Base-by-base conservation (phyloP, 1,139 yeast species). In the Maudiozyma humilis region DNA sequence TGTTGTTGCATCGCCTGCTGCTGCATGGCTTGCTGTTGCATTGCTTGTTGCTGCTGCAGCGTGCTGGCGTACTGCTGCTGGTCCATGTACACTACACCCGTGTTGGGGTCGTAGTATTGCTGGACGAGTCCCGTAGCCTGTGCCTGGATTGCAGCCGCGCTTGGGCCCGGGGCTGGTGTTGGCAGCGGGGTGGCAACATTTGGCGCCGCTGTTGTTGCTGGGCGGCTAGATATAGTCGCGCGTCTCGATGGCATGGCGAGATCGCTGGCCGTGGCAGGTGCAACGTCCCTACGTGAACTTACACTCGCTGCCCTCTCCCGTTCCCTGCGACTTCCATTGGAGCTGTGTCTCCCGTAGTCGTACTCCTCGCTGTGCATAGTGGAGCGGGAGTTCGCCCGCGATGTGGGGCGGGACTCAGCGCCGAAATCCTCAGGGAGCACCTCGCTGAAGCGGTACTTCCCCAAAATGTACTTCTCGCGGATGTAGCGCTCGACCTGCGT, bases 381-480 rank as follows among this genome's bases (percentile, higher is more conserved):
- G 27, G 8, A 6, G 8, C 27, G 6, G 27, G 8, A 10, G 10
- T 10, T 23, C 8, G 6, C 27, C 27, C 27, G 6, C 8, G 8
- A 6, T 23, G 27, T 6, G 8, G 27, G 8, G 27, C 27, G 8
- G 27, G 38, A 37, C 2, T 19, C 6, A 8, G 34, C 23, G 31
- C 57, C 59, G 44, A 52, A 52, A 40, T 59, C 62, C 18, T 49
- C 51, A 2, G 59, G 55, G 23, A 45, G 48, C 20, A 54, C 47
- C 10, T 54, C 48, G 40, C 54, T 75, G 44, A 70, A 70, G 50
- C 81, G 68, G 56, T 72, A 78, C 46, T 67, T 69, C 4, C 82
- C 80, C 31, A 60, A 50, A 13, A 78, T 59, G 57, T 80, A 80
- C 56, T 80, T 80, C 38, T 76, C 75, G 47, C 78, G 71, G 40